These are phyloP conservation scores for Przewalskia tangutica DNA, from an alignment of 257 asterid genomes.

Conservation along the genomic window DNA sequence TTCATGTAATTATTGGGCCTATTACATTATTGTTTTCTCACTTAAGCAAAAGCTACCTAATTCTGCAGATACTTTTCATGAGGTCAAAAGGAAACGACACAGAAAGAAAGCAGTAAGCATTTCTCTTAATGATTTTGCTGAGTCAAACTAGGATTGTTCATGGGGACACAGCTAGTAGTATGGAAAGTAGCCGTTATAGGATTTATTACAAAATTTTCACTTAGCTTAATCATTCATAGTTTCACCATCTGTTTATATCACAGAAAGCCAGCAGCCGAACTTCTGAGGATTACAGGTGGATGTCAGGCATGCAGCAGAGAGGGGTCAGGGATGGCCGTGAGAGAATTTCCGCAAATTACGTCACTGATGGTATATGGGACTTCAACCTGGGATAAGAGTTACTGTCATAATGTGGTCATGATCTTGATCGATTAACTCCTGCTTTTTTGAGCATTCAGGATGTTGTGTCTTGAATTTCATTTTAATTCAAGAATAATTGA, in stretches of 20 bases:
- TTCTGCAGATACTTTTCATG: slow-evolving; percentile 54
- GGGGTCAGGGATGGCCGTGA: slow-evolving; percentile 27
- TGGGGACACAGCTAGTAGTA: background rate
- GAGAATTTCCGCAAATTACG: slow-evolving; percentile 19
- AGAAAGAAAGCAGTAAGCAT: slow-evolving; percentile 39
- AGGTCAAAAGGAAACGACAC: slow-evolving; percentile 50
- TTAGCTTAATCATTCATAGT: background rate
- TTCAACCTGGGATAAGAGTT: background rate
- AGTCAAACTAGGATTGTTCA: background rate
- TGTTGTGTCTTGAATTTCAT: background rate
- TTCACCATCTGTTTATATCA: background rate
- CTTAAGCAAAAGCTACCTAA: background rate
- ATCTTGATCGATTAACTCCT: background rate
- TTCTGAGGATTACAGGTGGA: slow-evolving; percentile 10
- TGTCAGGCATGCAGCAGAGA: slow-evolving; percentile 23
- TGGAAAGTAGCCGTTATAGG: background rate
- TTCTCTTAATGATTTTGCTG: background rate
- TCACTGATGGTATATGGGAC: slow-evolving; percentile 24
- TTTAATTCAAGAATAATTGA: background rate
- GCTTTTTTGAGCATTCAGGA: background rate
- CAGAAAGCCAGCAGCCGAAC: slow-evolving; percentile 24
- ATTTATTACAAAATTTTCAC: background rate
- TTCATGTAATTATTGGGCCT: background rate
- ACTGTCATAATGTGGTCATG: background rate
- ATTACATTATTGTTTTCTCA: background rate